These are phyloP conservation scores for Posidonia australis DNA, from an alignment of 106 monocot species.

Conservation along the genomic window DNA sequence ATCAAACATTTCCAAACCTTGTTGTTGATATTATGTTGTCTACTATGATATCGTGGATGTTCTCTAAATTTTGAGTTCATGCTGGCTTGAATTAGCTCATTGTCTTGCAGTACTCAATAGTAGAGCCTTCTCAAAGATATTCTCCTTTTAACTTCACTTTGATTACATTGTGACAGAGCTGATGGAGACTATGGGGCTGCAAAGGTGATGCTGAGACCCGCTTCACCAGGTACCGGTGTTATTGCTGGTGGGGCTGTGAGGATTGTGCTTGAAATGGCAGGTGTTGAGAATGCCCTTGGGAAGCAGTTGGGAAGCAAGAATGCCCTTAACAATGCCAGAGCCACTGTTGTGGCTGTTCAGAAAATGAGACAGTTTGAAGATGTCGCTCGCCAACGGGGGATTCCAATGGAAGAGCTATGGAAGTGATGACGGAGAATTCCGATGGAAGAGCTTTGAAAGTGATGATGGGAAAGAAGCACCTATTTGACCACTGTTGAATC, in stretches of 20 bases:
- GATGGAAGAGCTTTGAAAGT: too few relatives aligned
- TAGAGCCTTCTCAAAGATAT: too few relatives aligned
- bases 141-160: not conserved
- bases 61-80: too few relatives aligned
- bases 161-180: constrained; percentile 23
- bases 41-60: too few relatives aligned
- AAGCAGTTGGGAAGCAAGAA: constrained; percentile 68
- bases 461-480: too few relatives aligned
- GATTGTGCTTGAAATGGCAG: constrained; percentile 78
- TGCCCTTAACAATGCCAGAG: constrained; percentile 20
- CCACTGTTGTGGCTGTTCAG: constrained; percentile 30
- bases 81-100: too few relatives aligned
- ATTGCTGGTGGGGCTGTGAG: constrained; percentile 77
- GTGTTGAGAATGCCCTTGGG: constrained; percentile 73
- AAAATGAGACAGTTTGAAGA: constrained; percentile 63
- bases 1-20: too few relatives aligned
- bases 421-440: constrained; percentile 28
- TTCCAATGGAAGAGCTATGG: constrained; percentile 82
- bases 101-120: too few relatives aligned
- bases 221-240: constrained; percentile 79
- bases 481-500: too few relatives aligned
- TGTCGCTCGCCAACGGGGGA: constrained; percentile 58
- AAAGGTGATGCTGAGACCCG: constrained; percentile 85
- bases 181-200: constrained; percentile 78
- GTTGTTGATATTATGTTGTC: too few relatives aligned